These are phyloP conservation scores for Eucalyptus virginea DNA, from an alignment of 345 rosid species.

Conservation along the genomic window DNA sequence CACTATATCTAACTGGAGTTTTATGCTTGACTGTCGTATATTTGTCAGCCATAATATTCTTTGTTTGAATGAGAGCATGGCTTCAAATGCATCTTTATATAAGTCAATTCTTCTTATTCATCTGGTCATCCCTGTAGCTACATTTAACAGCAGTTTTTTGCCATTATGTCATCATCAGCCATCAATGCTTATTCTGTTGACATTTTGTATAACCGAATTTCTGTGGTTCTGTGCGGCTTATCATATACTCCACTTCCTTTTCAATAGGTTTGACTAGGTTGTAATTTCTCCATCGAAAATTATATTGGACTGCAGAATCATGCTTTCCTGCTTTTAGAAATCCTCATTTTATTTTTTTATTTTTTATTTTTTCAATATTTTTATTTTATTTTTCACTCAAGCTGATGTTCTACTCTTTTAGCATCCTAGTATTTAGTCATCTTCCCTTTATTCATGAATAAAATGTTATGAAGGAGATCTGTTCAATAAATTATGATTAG, in stretches of 20 bases:
- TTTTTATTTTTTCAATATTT: too few species aligned
- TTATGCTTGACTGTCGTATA: neutral
- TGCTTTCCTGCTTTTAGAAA: neutral
- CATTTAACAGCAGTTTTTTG: neutral
- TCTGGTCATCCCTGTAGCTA: neutral
- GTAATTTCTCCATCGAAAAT: accelerated
- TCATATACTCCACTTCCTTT: neutral
- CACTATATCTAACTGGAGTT: neutral
- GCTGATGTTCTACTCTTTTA: neutral
- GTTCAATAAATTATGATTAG: neutral
- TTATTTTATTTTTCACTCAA: neutral
- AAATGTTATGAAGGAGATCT: neutral
- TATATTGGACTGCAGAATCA: neutral
- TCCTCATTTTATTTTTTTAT: neutral
- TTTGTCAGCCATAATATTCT: neutral
- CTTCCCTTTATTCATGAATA: neutral
- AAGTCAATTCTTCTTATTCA: neutral
- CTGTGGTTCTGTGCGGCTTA: neutral
- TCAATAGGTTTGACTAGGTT: neutral
- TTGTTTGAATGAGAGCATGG: neutral
- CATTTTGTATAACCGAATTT: neutral
- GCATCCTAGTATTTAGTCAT: neutral
- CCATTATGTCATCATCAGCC: neutral
- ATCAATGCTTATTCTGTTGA: neutral
- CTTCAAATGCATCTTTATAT: neutral